phyloP scores from a whole-genome alignment of 169 alveolate species.

The Cryptosporidium felis region DNA sequence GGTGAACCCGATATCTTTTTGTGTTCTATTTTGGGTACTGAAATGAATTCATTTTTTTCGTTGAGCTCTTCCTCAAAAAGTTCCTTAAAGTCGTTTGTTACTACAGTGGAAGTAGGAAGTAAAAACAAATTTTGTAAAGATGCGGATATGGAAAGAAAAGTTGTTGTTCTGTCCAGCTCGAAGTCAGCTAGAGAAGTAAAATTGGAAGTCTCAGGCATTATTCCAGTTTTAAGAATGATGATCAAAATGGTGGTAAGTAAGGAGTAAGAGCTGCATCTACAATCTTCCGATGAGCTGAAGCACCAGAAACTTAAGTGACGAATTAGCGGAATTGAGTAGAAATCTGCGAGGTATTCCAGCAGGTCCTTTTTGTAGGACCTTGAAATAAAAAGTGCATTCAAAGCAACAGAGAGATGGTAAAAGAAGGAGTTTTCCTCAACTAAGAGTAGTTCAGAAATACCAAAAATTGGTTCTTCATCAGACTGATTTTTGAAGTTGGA shows the following conservation, averaged over 20 bases:
- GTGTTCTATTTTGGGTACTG: background rate
- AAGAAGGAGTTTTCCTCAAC: slow-evolving; percentile 20
- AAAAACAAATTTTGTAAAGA: slow-evolving; percentile 5
- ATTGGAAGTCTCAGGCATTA: background rate
- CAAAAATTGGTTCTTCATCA: background rate
- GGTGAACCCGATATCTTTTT: background rate
- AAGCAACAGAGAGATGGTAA: slow-evolving; percentile 46
- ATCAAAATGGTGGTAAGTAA: slow-evolving; percentile 6
- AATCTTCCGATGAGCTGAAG: slow-evolving; percentile 38
- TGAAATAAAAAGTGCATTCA: slow-evolving; percentile 40
- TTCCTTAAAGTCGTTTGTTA: slow-evolving; percentile 1
- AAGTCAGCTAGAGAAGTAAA: background rate
- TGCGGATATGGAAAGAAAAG: background rate
- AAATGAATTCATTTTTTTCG: background rate
- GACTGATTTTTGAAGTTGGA: background rate
- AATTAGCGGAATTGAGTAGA: slow-evolving; percentile 3
- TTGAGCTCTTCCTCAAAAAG: background rate
- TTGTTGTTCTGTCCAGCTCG: slow-evolving; percentile 5
- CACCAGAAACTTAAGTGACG: slow-evolving; percentile 37
- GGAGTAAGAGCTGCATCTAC: slow-evolving; percentile 49
- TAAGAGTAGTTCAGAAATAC: slow-evolving; percentile 24
- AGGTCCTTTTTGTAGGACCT: slow-evolving; percentile 20
- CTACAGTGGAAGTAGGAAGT: slow-evolving; percentile 11
- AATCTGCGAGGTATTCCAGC: background rate
- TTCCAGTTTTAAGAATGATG: slow-evolving; percentile 22